phyloP scores from a whole-genome alignment of 2,329 filamentous ascomycete species.

The Leptosphaerulina australis region DNA sequence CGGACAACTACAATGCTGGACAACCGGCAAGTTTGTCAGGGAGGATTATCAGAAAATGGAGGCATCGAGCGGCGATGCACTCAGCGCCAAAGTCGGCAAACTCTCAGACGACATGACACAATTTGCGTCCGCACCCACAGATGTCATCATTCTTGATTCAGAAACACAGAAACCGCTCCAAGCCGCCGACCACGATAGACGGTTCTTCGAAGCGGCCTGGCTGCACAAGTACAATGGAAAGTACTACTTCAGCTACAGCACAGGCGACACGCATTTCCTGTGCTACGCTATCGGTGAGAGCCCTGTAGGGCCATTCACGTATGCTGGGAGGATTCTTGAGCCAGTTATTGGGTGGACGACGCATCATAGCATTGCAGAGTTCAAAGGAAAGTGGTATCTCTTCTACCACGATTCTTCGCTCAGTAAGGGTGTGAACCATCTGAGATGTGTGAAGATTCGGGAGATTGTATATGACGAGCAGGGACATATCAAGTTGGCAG shows the following conservation, averaged over 20 bases:
- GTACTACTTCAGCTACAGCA: constrained; percentile 81
- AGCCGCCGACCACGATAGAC: constrained; percentile 72
- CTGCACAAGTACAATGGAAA: constrained; percentile 72
- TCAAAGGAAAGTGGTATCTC: constrained; percentile 72
- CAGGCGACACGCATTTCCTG: constrained; percentile 77
- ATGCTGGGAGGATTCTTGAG: constrained; percentile 72
- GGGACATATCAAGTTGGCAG: constrained; percentile 61
- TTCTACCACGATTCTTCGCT: constrained; percentile 78
- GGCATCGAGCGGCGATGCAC: constrained; percentile 54
- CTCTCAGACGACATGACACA: constrained; percentile 69
- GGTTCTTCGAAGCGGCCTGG: constrained; percentile 84
- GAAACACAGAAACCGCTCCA: constrained; percentile 63
- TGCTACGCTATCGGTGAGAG: constrained; percentile 70
- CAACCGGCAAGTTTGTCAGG: constrained; percentile 63
- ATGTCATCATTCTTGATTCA: constrained; percentile 67
- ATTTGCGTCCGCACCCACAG: constrained; percentile 62
- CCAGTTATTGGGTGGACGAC: constrained; percentile 82
- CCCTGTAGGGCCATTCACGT: constrained; percentile 75
- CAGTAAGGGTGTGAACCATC: constrained; percentile 70
- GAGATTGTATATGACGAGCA: constrained; percentile 74
- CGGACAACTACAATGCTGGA: constrained; percentile 79
- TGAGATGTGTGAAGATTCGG: constrained; percentile 74
- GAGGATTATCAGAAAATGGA: constrained; percentile 37
- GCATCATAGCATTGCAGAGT: constrained; percentile 79
- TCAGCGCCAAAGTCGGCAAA: constrained; percentile 70